These are phyloP conservation scores for Sugiyamaella xylanicola DNA, from an alignment of 1,139 yeast species.

Conservation along the genomic window DNA sequence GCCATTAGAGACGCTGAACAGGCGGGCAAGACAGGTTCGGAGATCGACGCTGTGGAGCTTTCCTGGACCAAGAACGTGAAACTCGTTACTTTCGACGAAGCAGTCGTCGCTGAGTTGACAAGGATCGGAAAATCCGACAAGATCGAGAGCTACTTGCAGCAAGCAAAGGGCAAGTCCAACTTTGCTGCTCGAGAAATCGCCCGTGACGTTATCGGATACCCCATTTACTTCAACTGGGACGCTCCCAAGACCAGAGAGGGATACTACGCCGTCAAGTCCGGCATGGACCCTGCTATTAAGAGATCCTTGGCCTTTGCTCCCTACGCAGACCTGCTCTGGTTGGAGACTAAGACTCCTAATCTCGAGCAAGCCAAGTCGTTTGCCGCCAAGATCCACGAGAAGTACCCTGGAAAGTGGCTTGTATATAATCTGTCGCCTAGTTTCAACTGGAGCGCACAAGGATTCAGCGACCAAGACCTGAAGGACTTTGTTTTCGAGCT, in stretches of 20 bases:
- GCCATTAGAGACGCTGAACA: constrained; percentile 50
- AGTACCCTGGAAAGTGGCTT: constrained; percentile 55
- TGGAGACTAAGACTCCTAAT: constrained; percentile 60
- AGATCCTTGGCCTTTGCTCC: constrained; percentile 58
- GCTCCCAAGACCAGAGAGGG: constrained; percentile 62
- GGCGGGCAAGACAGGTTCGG: constrained; percentile 42
- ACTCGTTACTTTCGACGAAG: constrained; percentile 54
- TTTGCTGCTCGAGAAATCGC: constrained; percentile 44
- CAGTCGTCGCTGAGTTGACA: constrained; percentile 43
- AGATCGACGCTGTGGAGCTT: constrained; percentile 46
- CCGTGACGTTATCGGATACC: constrained; percentile 36
- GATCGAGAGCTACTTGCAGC: constrained; percentile 38
- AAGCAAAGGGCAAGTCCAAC: constrained; percentile 41
- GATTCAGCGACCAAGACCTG: constrained; percentile 51
- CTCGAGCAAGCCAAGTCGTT: constrained; percentile 53
- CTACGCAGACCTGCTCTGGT: constrained; percentile 59
- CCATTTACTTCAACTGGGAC: constrained; percentile 56
- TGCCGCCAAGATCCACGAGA: constrained; percentile 50
- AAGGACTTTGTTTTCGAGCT: constrained; percentile 56
- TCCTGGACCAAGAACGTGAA: constrained; percentile 51
- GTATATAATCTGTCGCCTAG: constrained; percentile 62
- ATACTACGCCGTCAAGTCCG: constrained; percentile 51
- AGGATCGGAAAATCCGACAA: constrained; percentile 42
- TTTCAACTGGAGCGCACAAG: constrained; percentile 61
- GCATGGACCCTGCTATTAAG: constrained; percentile 57